Base-by-base conservation (phyloP, 805 yeast genomes). In the Yarrowia sp. region DNA sequence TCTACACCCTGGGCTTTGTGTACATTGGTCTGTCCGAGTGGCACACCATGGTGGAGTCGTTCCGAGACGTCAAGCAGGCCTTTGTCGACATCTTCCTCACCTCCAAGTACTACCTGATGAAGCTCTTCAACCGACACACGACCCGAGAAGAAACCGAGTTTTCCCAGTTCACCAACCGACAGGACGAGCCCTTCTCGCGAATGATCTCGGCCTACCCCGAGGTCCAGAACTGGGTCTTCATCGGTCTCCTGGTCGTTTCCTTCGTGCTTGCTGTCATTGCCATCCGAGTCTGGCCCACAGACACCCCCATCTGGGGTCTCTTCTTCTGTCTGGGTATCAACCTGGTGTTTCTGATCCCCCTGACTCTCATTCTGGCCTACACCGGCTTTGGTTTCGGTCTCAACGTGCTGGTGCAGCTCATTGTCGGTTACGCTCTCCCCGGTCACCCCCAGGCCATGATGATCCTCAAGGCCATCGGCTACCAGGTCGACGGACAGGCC, bases 211-310 rank as follows among this genome's bases (percentile, higher is more conserved):
- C 68, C 8, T 88, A 88, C 75, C 82, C 82, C 38, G 91, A 89
- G 71, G 91, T 88, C 22, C 95, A 94, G 1, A 89, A 87, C 72
- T 86, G 88, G 87, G 87, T 92, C 90, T 89, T 84, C 41, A 68
- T 85, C 15, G 70, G 80, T 14, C 80, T 87, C 41, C 78, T 86
- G 15, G 71, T 80, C 1, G 77, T 83, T 41, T 76, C 83, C 76
- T 82, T 75, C 43, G 77, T 79, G 0, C 69, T 73, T 35, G 74
- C 72, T 14, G 69, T 72, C 43, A 61, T 73, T 15, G 70, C 68
- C 53, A 70, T 73, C 11, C 69, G 69, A 50, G 70, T 70, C 35
- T 73, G 71, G 64, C 75, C 75, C 12, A 69, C 72, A 0, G 67
- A 72, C 40, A 71, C 74, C 22, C 75, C 75, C 43, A 73, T 86